Evolutionary conservation across 257 asterid genomes (phyloP).

Genomic region (Solanum paucissectum): DNA sequence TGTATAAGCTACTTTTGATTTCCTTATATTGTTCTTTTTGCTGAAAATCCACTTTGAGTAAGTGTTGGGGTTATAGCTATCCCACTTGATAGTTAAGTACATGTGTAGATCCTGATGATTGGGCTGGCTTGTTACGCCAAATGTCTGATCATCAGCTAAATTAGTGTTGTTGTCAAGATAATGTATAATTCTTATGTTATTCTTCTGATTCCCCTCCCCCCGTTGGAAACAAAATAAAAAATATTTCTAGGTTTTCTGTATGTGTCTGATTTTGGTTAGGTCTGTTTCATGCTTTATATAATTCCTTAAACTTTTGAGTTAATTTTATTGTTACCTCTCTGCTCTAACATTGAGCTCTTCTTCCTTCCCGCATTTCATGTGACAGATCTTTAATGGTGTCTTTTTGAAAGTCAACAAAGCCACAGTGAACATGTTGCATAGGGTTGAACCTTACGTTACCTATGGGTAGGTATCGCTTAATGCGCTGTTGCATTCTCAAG

Average conservation of each 20-base stretch:
- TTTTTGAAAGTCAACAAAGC: constrained; percentile 55
- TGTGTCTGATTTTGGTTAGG: not conserved
- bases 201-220: not conserved
- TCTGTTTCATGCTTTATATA: not conserved
- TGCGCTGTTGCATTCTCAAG: not conserved
- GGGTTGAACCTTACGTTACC: constrained; percentile 56
- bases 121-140: not conserved
- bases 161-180: not conserved
- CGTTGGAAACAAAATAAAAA: not conserved
- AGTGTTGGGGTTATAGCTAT: not conserved
- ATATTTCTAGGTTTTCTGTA: not conserved
- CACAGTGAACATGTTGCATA: constrained; percentile 46
- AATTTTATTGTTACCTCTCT: not conserved
- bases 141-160: not conserved
- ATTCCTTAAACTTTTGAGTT: not conserved
- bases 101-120: not conserved
- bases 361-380: too few species aligned
- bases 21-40: not conserved
- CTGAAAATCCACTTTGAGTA: not conserved
- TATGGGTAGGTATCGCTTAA: constrained; percentile 25
- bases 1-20: not conserved
- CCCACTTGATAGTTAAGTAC: not conserved
- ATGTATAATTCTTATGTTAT: not conserved
- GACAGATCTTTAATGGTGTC: constrained; percentile 51
- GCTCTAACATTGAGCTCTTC: not conserved